These are phyloP conservation scores for Chaetomiaceae sp. DNA, from an alignment of 2,329 filamentous ascomycete genomes.

Conservation along the genomic window DNA sequence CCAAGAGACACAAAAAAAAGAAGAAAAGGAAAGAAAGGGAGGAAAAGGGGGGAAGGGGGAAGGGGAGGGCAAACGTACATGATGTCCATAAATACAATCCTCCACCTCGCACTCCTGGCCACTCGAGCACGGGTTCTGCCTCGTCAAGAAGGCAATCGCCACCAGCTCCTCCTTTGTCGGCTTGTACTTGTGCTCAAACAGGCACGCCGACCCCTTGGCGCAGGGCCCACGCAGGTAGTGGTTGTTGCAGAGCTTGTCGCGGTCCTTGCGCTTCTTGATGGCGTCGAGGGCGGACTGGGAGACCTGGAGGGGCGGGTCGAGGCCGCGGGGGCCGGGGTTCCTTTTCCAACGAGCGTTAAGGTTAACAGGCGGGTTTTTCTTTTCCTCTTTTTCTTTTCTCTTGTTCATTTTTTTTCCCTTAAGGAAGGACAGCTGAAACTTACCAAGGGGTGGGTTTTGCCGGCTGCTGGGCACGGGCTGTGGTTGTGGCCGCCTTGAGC, in stretches of 20 bases:
- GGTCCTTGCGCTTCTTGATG: constrained; percentile 52
- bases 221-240: constrained; percentile 57
- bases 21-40: neutral
- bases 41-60: neutral
- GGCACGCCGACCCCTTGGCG: constrained; percentile 49
- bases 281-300: constrained; percentile 45
- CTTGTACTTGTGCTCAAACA: constrained; percentile 54
- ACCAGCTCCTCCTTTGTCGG: constrained; percentile 50
- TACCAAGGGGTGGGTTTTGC: constrained; percentile 40
- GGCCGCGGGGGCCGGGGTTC: constrained; percentile 49
- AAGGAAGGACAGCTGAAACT: too few relatives aligned
- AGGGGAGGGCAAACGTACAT: constrained; percentile 41
- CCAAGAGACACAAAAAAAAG: neutral
- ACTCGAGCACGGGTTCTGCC: constrained; percentile 53
- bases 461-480: constrained; percentile 16
- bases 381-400: neutral
- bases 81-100: constrained; percentile 60
- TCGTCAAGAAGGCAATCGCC: constrained; percentile 52
- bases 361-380: too few relatives aligned
- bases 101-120: constrained; percentile 55
- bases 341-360: neutral
- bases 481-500: constrained; percentile 24
- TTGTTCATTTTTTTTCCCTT: too few relatives aligned
- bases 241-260: constrained; percentile 58
- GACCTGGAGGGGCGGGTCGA: constrained; percentile 49